Evolutionary conservation across 805 yeast genomes (phyloP).

Genomic region (Nakazawaea siamensis): DNA sequence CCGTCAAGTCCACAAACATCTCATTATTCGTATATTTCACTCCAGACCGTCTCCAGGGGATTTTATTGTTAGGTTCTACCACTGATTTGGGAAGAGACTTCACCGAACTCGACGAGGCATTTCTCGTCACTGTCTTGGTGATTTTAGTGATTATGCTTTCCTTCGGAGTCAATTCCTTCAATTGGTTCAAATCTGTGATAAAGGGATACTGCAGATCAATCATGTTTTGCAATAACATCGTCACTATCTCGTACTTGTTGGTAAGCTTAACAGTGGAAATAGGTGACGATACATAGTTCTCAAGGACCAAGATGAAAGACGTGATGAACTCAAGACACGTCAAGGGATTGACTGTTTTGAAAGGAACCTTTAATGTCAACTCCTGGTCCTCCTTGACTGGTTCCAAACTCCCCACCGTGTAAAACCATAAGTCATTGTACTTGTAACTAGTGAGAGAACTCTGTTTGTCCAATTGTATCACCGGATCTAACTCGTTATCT

Average conservation of each 20-base stretch:
- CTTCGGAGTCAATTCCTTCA: conserved; percentile 64
- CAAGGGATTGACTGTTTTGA: conserved; percentile 32
- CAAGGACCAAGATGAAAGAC: conserved; percentile 29
- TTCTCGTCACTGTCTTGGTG: conserved; percentile 19
- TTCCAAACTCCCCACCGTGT: conserved; percentile 16
- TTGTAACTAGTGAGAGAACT: conserved; percentile 17
- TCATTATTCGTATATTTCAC: conserved; percentile 77
- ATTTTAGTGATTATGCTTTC: conserved; percentile 43
- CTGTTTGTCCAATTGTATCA: conserved; percentile 20
- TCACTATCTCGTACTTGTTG: conserved; percentile 62
- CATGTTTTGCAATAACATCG: conserved; percentile 68
- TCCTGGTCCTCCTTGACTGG: conserved; percentile 4
- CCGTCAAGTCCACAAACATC: conserved; percentile 75
- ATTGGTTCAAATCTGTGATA: conserved; percentile 59
- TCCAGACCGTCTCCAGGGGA: conserved; percentile 75
- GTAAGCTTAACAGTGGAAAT: conserved; percentile 51
- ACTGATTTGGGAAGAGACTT: conserved; percentile 11
- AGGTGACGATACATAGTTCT: conserved; percentile 37
- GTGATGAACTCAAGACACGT: conserved; percentile 33
- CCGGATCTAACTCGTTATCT: conserved; percentile 15
- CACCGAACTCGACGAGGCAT: conserved; percentile 4
- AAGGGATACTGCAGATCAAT: conserved; percentile 72
- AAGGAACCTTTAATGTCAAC: conserved; percentile 11
- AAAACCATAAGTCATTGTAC: conserved; percentile 13
- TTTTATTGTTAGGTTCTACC: conserved; percentile 24